phyloP scores from a whole-genome alignment of 352 stramenopile species.

The Globisporangium emineosum region DNA sequence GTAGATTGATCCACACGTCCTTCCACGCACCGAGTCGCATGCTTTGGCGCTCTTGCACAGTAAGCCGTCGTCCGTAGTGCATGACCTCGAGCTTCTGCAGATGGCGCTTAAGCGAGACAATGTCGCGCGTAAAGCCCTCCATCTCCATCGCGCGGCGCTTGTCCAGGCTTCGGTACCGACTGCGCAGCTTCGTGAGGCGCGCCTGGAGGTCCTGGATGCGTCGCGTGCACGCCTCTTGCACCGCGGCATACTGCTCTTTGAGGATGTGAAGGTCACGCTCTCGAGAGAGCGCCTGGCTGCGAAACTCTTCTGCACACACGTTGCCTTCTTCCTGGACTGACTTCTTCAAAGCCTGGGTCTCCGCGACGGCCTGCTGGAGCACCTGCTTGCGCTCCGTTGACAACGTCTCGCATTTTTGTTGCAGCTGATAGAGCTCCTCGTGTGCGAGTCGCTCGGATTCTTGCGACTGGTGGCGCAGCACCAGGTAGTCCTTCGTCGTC shows the following conservation, averaged over 20 bases:
- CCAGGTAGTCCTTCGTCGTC: slow-evolving; percentile 77
- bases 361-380: slow-evolving; percentile 38
- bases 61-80: slow-evolving; percentile 51
- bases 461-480: slow-evolving; percentile 65
- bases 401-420: slow-evolving; percentile 38
- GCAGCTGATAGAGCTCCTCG: slow-evolving; percentile 49
- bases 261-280: slow-evolving; percentile 73
- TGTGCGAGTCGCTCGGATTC: slow-evolving; percentile 52
- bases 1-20: background rate
- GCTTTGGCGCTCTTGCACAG: slow-evolving; percentile 43
- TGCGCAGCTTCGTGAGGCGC: slow-evolving; percentile 58
- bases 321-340: slow-evolving; percentile 53
- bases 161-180: slow-evolving; percentile 59
- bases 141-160: slow-evolving; percentile 77
- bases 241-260: slow-evolving; percentile 70
- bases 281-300: slow-evolving; percentile 45
- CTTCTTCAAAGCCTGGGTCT: slow-evolving; percentile 44
- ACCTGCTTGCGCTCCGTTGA: slow-evolving; percentile 38
- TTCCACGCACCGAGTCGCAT: slow-evolving; percentile 32
- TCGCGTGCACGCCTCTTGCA: slow-evolving; percentile 65
- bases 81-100: slow-evolving; percentile 72
- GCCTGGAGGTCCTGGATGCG: slow-evolving; percentile 72
- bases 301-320: slow-evolving; percentile 49
- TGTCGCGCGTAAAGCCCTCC: slow-evolving; percentile 75
- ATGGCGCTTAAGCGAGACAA: slow-evolving; percentile 57